Conservation (phyloP, 768 basidiomycete species). For the Clathrus columnatus region DNA sequence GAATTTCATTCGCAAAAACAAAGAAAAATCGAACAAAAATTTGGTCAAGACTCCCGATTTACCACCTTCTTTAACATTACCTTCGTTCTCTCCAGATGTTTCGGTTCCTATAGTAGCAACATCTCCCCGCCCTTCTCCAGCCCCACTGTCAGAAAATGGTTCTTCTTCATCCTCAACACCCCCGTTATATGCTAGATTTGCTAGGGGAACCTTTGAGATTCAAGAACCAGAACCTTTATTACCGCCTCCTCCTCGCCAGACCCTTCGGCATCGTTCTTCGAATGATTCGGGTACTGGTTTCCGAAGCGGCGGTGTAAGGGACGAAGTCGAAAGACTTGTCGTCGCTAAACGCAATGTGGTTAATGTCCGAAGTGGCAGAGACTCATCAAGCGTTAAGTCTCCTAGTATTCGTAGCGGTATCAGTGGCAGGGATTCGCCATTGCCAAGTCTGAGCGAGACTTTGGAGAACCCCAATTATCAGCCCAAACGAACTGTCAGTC, state of each 20-base stretch:
- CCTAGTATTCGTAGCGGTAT: neutral
- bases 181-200: conserved; percentile 4
- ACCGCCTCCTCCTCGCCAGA: neutral
- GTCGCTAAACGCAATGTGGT: neutral
- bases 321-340: neutral
- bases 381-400: neutral
- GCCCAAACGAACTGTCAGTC: neutral
- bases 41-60: neutral
- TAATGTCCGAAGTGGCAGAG: neutral
- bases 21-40: neutral
- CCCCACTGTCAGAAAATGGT: neutral
- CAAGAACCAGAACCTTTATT: neutral
- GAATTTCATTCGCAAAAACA: conserved; percentile 6
- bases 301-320: conserved; percentile 3
- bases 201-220: neutral
- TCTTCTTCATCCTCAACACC: neutral
- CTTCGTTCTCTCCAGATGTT: neutral
- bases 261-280: neutral
- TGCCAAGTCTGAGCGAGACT: neutral
- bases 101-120: neutral
- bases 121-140: neutral
- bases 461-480: neutral
- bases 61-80: neutral
- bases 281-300: neutral
- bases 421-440: neutral